phyloP scores from a whole-genome alignment of 2,329 filamentous ascomycete species.

The Pyrenochaeta sp. region DNA sequence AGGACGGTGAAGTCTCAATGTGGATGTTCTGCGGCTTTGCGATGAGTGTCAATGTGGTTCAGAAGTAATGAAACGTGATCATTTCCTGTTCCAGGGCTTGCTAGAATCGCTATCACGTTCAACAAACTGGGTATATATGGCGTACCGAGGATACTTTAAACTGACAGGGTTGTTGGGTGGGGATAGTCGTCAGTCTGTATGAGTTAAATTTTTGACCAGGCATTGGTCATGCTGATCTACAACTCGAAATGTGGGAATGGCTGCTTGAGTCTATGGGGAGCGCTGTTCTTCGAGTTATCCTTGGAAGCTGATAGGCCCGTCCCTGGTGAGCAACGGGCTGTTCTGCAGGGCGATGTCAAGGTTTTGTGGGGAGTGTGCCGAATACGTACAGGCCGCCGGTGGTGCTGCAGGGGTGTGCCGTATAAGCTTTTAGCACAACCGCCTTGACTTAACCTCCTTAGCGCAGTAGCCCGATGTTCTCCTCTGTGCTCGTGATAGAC shows the following conservation, averaged over 20 bases:
- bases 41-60: too few relatives aligned
- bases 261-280: too few relatives aligned
- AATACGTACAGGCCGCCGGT: slow-evolving; percentile 20
- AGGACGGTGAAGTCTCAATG: too few relatives aligned
- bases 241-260: too few relatives aligned
- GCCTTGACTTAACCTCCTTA: slow-evolving; percentile 20
- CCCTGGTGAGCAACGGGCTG: slow-evolving; percentile 13
- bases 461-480: slow-evolving; percentile 15
- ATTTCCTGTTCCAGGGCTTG: too few relatives aligned
- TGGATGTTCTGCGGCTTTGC: too few relatives aligned
- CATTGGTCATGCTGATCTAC: not conserved
- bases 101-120: too few relatives aligned
- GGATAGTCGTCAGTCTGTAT: not conserved
- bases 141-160: too few relatives aligned
- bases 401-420: slow-evolving; percentile 19
- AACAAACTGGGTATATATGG: too few relatives aligned
- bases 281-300: slow-evolving; percentile 4
- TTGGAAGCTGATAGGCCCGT: slow-evolving; percentile 11
- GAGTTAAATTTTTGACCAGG: not conserved
- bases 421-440: slow-evolving; percentile 32
- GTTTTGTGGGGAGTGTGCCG: slow-evolving; percentile 14
- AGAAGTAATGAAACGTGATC: too few relatives aligned
- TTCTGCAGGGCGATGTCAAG: slow-evolving; percentile 19
- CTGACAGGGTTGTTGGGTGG: too few relatives aligned
- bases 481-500: slow-evolving; percentile 8